phyloP scores from a whole-genome alignment of 2,329 filamentous ascomycete species.

The Cytospora chrysosperma region DNA sequence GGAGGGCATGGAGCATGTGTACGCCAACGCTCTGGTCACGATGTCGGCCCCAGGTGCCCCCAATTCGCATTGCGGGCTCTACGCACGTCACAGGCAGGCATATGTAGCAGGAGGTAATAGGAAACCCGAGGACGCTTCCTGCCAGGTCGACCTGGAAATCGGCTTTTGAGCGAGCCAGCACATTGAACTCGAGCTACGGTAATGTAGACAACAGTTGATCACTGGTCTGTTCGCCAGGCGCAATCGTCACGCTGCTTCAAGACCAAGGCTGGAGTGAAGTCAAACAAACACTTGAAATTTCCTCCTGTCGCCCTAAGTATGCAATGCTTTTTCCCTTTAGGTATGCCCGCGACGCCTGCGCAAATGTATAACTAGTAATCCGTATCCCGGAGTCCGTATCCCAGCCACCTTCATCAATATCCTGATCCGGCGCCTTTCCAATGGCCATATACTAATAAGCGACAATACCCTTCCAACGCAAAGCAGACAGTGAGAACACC shows the following conservation, averaged over 20 bases:
- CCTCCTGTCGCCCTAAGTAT: neutral
- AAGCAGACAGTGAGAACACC: neutral
- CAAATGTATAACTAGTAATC: neutral
- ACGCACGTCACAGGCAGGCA: neutral
- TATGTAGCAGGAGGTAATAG: too few species aligned
- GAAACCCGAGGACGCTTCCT: too few species aligned
- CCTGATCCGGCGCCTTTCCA: conserved; percentile 40
- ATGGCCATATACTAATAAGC: neutral
- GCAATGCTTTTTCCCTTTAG: neutral
- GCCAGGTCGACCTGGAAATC: too few species aligned
- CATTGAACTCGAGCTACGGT: too few species aligned
- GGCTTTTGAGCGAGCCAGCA: too few species aligned
- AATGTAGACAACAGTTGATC: too few species aligned
- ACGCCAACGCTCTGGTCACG: neutral
- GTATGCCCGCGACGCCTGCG: neutral
- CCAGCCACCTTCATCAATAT: conserved; percentile 55
- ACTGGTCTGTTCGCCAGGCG: too few species aligned
- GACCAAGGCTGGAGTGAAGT: neutral
- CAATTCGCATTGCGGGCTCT: neutral
- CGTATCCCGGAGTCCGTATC: conserved; percentile 29
- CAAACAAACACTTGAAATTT: neutral
- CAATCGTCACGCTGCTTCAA: neutral
- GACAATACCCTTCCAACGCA: neutral
- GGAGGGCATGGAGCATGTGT: neutral
- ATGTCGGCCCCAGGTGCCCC: neutral